A percentile compares a stretch with the other conserved stretches of the same genome.
phyloP scores from a whole-genome alignment of 164 flowering plant species.

The Saururus chinensis region DNA sequence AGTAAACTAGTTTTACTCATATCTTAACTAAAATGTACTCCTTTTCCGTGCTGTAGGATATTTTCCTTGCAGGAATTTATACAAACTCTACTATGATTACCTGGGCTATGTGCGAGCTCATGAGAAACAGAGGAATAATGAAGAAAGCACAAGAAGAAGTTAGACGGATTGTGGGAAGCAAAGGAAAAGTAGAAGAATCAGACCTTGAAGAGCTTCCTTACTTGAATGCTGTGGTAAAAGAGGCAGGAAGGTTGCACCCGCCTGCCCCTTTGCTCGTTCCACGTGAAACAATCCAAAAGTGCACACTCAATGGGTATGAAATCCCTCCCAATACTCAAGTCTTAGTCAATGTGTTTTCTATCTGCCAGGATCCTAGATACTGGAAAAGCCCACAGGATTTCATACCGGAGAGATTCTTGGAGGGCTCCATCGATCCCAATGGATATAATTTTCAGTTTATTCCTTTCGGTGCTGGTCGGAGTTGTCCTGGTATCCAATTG shows the following conservation, averaged over 20 bases:
- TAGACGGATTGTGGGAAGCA: background rate
- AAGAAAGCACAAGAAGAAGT: background rate
- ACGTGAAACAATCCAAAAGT: background rate
- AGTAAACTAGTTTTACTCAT: background rate
- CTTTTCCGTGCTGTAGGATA: background rate
- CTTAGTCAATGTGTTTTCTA: slow-evolving; percentile 13
- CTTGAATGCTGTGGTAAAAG: background rate
- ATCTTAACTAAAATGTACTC: background rate
- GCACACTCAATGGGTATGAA: slow-evolving; percentile 8
- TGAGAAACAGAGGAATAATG: background rate
- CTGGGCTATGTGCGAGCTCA: slow-evolving; percentile 3
- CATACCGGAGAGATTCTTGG: slow-evolving; percentile 23
- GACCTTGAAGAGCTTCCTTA: background rate
- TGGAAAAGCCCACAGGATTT: slow-evolving; percentile 24
- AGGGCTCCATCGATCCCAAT: slow-evolving; percentile 8
- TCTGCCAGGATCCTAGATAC: slow-evolving; percentile 21
- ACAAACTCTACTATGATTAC: background rate
- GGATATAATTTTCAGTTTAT: slow-evolving; percentile 20
- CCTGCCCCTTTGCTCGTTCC: background rate
- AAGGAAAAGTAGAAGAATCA: slow-evolving; percentile 1
- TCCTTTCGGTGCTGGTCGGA: slow-evolving; percentile 32
- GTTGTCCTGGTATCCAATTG: slow-evolving; percentile 25
- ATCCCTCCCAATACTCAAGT: slow-evolving; percentile 13
- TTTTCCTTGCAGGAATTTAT: background rate
- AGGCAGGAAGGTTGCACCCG: slow-evolving; percentile 2